Evolutionary conservation across 768 basidiomycete genomes (phyloP).

Genomic region (Tricholomella constricta): DNA sequence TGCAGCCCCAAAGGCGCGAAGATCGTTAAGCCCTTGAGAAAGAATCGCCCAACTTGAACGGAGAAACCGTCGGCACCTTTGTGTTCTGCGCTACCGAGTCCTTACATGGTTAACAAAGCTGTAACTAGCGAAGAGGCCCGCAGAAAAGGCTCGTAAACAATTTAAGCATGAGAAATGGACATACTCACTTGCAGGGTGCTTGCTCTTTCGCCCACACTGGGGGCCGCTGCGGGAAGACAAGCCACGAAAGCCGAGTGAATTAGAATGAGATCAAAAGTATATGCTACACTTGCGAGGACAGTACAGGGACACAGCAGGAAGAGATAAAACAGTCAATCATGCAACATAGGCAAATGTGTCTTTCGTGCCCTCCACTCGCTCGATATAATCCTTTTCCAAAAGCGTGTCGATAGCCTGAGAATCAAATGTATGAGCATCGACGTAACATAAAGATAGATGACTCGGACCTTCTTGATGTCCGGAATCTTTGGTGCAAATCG

Average conservation of each 20-base stretch:
- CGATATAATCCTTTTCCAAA: constrained; percentile 97
- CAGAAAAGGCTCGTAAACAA: neutral
- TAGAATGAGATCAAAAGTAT: constrained; percentile 25
- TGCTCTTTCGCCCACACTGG: neutral
- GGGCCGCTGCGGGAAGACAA: neutral
- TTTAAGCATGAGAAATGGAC: neutral
- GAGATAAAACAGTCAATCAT: constrained; percentile 30
- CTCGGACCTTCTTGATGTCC: constrained; percentile 88
- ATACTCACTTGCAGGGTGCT: neutral
- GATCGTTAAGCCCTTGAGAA: neutral
- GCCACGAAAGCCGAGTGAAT: neutral
- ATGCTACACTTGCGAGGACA: constrained; percentile 45
- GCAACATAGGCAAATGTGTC: constrained; percentile 86
- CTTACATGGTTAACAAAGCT: too few relatives aligned
- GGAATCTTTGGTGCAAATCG: constrained; percentile 92
- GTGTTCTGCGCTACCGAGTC: neutral
- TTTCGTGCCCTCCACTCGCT: constrained; percentile 88
- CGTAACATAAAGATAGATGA: constrained; percentile 7
- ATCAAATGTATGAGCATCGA: constrained; percentile 16
- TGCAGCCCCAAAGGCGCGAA: constrained; percentile 1
- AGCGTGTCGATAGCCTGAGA: constrained; percentile 86
- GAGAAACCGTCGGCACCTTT: neutral
- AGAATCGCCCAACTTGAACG: neutral
- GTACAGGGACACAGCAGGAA: constrained; percentile 10
- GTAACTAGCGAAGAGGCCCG: neutral